Conservation (phyloP, 2,329 filamentous ascomycete species). For the Ophidiomyces ophidiicola region DNA sequence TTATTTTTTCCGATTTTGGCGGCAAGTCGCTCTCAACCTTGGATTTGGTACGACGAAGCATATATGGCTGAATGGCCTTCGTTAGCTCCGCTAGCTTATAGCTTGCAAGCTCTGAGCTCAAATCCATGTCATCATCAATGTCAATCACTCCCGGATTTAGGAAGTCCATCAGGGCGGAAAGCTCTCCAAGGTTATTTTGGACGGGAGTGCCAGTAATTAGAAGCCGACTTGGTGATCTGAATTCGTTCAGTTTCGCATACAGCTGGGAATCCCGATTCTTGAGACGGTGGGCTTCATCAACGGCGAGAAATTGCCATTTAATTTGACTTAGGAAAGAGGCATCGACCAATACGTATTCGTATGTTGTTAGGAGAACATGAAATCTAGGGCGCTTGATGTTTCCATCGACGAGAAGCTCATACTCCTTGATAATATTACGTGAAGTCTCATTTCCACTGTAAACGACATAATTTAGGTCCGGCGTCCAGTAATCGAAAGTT, state of each 20-base stretch:
- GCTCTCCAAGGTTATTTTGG: conserved; percentile 88
- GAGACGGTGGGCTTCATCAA: conserved; percentile 91
- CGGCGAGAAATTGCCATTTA: conserved; percentile 94
- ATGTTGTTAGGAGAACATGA: conserved; percentile 93
- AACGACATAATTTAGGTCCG: conserved; percentile 91
- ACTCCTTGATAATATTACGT: conserved; percentile 74
- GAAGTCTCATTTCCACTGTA: conserved; percentile 85
- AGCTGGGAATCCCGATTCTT: conserved; percentile 95
- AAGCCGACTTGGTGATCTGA: conserved; percentile 76
- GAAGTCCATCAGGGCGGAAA: conserved; percentile 89
- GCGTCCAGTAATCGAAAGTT: conserved; percentile 92
- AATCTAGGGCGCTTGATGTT: conserved; percentile 87
- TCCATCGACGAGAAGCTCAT: conserved; percentile 76
- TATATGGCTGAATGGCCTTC: conserved; percentile 78
- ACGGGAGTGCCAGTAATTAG: conserved; percentile 95
- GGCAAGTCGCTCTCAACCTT: conserved; percentile 94
- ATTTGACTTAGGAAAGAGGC: conserved; percentile 72
- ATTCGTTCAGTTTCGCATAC: conserved; percentile 72
- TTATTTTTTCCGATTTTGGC: conserved; percentile 97
- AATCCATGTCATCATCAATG: conserved; percentile 84
- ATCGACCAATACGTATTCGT: conserved; percentile 88
- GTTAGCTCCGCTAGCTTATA: conserved; percentile 79
- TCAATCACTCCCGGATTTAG: conserved; percentile 86
- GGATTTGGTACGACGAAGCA: conserved; percentile 89
- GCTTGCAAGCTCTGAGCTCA: conserved; percentile 68